These are phyloP conservation scores for Castanopsis chinensis DNA, from an alignment of 306 rosid genomes.

Conservation along the genomic window DNA sequence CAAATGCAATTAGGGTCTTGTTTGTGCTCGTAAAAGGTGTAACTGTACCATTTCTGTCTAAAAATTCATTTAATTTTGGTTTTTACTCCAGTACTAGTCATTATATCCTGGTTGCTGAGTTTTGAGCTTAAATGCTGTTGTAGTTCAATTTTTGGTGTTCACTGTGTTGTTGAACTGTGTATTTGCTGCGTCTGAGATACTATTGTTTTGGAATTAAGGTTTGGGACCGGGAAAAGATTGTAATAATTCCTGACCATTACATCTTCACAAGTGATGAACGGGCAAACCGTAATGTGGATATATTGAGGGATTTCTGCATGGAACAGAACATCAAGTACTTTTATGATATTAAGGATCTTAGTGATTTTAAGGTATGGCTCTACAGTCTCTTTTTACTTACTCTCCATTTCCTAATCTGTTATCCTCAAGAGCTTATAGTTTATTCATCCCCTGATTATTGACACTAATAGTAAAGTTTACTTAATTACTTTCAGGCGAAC, in stretches of 20 bases:
- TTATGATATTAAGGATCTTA: constrained; percentile 86
- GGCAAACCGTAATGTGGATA: constrained; percentile 93
- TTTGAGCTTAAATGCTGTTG: background rate
- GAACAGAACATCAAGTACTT: constrained; percentile 94
- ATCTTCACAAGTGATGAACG: constrained; percentile 91
- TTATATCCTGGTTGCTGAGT: background rate
- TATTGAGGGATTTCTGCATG: constrained; percentile 79
- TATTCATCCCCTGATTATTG: constrained; percentile 2
- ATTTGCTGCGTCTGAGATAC: background rate
- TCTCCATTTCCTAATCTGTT: background rate
- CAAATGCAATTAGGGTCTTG: background rate
- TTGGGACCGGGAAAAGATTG: constrained; percentile 93
- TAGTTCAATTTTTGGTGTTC: background rate
- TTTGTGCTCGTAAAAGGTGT: background rate
- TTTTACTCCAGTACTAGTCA: background rate
- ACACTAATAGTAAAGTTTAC: constrained; percentile 1
- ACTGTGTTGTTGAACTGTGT: constrained; percentile 11
- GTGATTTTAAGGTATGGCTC: constrained; percentile 76
- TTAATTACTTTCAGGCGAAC: constrained; percentile 62
- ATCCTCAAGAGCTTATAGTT: constrained; percentile 10
- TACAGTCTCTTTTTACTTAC: background rate
- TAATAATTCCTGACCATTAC: constrained; percentile 92
- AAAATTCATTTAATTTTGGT: background rate
- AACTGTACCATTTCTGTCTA: background rate
- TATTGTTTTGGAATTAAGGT: constrained; percentile 47